phyloP scores from a whole-genome alignment of 768 basidiomycete genomes.

The Porpolomopsis calyptriformis region DNA sequence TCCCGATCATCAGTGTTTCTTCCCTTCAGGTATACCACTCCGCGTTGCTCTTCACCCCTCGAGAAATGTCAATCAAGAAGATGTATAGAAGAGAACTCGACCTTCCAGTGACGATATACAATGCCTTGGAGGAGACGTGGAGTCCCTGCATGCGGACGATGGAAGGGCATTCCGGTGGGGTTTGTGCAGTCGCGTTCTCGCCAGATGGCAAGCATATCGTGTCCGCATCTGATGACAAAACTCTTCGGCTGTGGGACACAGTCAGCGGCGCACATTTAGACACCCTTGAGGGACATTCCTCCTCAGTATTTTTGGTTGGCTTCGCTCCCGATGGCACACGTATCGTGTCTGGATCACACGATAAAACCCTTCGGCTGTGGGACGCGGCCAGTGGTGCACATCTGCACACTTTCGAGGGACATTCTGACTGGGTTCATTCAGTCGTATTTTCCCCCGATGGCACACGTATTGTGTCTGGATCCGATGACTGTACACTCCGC shows the following conservation, averaged over 20 bases:
- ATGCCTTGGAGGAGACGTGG: neutral
- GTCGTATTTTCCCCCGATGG: constrained; percentile 11
- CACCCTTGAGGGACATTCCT: neutral
- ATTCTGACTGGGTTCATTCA: constrained; percentile 1
- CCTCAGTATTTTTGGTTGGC: neutral
- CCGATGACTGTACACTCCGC: neutral
- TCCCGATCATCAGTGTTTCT: neutral
- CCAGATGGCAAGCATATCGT: neutral
- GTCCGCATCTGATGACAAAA: neutral
- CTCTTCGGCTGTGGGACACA: neutral
- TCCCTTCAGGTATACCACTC: constrained; percentile 4
- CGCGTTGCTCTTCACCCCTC: neutral
- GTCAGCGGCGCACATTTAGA: neutral
- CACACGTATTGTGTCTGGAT: constrained; percentile 1
- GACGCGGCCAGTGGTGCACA: neutral
- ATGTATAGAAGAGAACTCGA: neutral
- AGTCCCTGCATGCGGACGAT: neutral
- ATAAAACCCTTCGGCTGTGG: neutral
- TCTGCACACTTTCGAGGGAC: constrained; percentile 1
- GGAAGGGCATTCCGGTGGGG: constrained; percentile 2
- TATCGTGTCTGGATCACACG: neutral
- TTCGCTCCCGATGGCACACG: neutral
- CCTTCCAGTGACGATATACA: neutral
- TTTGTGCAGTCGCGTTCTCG: neutral
- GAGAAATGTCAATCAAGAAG: neutral